phyloP scores from a whole-genome alignment of 73 alveolate species.

The Tetrahymena borealis region DNA sequence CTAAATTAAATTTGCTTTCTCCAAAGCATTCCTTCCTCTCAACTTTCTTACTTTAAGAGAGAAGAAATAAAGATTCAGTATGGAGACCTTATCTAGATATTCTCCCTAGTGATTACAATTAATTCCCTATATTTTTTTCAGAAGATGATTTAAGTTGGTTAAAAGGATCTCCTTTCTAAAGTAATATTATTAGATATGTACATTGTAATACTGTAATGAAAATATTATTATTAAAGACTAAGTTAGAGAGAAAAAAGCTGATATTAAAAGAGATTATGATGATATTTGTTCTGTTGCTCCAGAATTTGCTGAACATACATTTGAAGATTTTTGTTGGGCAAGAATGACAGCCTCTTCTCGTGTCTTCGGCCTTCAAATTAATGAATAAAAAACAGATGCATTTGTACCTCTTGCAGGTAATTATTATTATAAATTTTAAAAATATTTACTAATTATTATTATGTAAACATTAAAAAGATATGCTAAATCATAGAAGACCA shows the following conservation, averaged over 20 bases:
- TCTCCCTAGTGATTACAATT: constrained; percentile 71
- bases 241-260: constrained; percentile 71
- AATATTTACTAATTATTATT: background rate
- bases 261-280: constrained; percentile 81
- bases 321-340: constrained; percentile 82
- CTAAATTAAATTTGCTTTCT: constrained; percentile 77
- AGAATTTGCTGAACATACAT: constrained; percentile 69
- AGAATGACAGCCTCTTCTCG: constrained; percentile 88
- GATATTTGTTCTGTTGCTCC: constrained; percentile 71
- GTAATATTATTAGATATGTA: constrained; percentile 2
- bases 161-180: constrained; percentile 88
- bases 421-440: background rate
- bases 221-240: constrained; percentile 20
- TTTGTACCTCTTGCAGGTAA: constrained; percentile 87
- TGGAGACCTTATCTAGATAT: constrained; percentile 87
- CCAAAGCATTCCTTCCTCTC: constrained; percentile 95
- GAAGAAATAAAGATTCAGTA: constrained; percentile 52
- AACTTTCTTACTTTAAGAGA: constrained; percentile 80
- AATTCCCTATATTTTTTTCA: constrained; percentile 90
- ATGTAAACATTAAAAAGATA: constrained; percentile 42
- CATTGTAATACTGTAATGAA: background rate
- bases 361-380: constrained; percentile 80
- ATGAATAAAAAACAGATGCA: constrained; percentile 90
- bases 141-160: constrained; percentile 78
- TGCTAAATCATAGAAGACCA: constrained; percentile 93